Percentiles rank a stretch among this genome's conserved stretches.
Conservation (phyloP, 257 asterid species). For the Solanum arcanum region DNA sequence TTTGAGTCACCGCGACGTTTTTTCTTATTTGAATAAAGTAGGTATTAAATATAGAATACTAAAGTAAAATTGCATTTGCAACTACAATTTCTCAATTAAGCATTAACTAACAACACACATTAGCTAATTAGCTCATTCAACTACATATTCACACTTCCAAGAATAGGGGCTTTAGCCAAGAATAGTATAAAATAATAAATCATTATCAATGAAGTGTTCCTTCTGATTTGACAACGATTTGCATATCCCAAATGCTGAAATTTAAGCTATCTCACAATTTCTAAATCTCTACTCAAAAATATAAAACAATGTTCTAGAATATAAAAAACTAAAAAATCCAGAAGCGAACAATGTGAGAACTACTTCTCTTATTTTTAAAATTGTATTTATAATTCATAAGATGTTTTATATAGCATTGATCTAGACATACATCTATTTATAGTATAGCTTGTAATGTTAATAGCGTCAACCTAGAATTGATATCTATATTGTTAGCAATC, state of each 20-base stretch:
- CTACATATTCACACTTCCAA: not conserved
- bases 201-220: not conserved
- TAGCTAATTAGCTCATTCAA: not conserved
- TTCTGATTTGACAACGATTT: not conserved
- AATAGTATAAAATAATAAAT: not conserved
- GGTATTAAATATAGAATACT: too few relatives aligned
- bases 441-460: not conserved
- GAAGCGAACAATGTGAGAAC: not conserved
- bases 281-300: too few relatives aligned
- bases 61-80: too few relatives aligned
- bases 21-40: too few relatives aligned
- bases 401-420: not conserved
- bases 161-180: not conserved
- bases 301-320: too few relatives aligned
- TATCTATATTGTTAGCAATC: not conserved
- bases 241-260: not conserved
- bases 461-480: not conserved
- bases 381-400: too few relatives aligned
- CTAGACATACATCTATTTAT: not conserved
- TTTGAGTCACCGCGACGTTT: too few relatives aligned
- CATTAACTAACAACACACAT: not conserved
- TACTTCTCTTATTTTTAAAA: too few relatives aligned
- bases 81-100: too few relatives aligned
- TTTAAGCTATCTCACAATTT: not conserved
- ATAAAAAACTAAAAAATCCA: too few relatives aligned